Percentiles rank a stretch among this genome's conserved stretches.
These are phyloP conservation scores for Anastatica hierochuntica DNA, from an alignment of 345 rosid genomes.

Conservation along the genomic window DNA sequence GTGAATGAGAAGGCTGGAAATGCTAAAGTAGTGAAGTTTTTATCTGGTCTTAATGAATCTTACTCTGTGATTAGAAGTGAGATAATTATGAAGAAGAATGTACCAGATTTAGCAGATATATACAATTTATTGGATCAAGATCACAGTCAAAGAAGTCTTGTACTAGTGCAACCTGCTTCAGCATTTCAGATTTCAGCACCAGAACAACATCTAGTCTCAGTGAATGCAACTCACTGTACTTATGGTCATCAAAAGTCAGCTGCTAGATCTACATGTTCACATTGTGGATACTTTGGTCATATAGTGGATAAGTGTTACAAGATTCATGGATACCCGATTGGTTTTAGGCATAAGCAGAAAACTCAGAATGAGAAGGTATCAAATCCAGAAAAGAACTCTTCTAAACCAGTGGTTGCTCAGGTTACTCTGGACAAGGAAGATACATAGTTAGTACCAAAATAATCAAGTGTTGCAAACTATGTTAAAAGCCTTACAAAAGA, in stretches of 20 bases:
- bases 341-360: not conserved
- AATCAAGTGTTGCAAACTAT: too few species aligned
- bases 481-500: not conserved
- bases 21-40: not conserved
- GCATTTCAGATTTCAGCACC: not conserved
- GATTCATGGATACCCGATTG: not conserved
- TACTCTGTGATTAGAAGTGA: not conserved
- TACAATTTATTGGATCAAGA: not conserved
- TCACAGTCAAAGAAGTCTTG: not conserved
- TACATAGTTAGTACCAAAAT: too few species aligned
- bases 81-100: not conserved
- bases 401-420: too few species aligned
- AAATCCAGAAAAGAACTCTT: too few species aligned
- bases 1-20: accelerated
- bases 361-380: too few species aligned
- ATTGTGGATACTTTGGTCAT: not conserved
- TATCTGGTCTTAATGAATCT: not conserved
- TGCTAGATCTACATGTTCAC: accelerated
- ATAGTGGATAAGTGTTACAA: not conserved
- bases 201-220: accelerated
- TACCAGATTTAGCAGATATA: not conserved
- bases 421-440: too few species aligned
- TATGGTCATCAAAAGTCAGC: too few species aligned
- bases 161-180: accelerated
- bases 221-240: not conserved